Percentiles rank a stretch among this genome's conserved stretches.
Evolutionary conservation across 1,139 yeast genomes (phyloP).

Genomic region (Geotrichum candidum): DNA sequence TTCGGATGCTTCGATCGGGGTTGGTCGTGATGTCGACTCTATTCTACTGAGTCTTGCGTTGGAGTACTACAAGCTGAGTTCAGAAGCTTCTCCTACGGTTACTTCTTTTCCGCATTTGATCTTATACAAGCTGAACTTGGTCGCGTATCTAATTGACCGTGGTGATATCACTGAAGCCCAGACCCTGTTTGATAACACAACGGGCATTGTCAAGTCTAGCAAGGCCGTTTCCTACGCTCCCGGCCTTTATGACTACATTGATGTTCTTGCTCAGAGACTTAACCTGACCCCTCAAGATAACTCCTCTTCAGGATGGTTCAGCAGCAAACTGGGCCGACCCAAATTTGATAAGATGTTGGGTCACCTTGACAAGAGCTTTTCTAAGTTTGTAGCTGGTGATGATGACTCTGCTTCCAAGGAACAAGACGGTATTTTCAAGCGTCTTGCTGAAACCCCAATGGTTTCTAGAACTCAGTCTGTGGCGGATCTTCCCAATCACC

Average conservation of each 20-base stretch:
- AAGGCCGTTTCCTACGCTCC: slow-evolving; percentile 41
- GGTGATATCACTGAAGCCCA: slow-evolving; percentile 56
- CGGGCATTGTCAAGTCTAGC: slow-evolving; percentile 42
- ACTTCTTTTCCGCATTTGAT: slow-evolving; percentile 44
- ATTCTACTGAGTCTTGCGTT: slow-evolving; percentile 63
- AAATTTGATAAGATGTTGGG: slow-evolving; percentile 85
- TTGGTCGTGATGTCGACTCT: slow-evolving; percentile 38
- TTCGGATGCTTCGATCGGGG: slow-evolving; percentile 3
- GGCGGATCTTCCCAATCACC: slow-evolving; percentile 3
- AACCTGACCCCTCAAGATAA: slow-evolving; percentile 33
- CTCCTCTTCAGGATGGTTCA: slow-evolving; percentile 54
- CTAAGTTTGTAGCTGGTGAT: slow-evolving; percentile 88
- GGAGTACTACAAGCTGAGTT: slow-evolving; percentile 44
- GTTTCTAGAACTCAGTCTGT: slow-evolving; percentile 17
- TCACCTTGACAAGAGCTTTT: slow-evolving; percentile 66
- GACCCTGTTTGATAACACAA: slow-evolving; percentile 51
- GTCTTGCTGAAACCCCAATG: slow-evolving; percentile 39
- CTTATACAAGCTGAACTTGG: slow-evolving; percentile 54
- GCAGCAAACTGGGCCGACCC: slow-evolving; percentile 63
- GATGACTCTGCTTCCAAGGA: slow-evolving; percentile 37
- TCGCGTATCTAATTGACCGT: slow-evolving; percentile 56
- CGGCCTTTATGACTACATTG: slow-evolving; percentile 36
- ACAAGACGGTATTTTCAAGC: slow-evolving; percentile 60
- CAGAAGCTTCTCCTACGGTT: slow-evolving; percentile 33
- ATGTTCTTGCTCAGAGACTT: slow-evolving; percentile 29